These are phyloP conservation scores for Didymella lethalis DNA, from an alignment of 2,329 filamentous ascomycete genomes.

Conservation along the genomic window DNA sequence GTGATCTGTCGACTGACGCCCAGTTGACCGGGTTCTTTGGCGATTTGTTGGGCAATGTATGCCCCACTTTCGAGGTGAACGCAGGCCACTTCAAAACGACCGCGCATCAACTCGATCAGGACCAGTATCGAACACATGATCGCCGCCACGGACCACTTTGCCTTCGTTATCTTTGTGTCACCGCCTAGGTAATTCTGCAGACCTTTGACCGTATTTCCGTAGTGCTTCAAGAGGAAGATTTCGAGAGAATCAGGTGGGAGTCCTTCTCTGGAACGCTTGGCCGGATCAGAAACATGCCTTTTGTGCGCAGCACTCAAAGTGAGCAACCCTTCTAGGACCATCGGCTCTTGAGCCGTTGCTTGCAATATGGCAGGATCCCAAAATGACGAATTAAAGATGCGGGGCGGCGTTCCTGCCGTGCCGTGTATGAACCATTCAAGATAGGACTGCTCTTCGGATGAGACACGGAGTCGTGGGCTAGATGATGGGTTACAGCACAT, in stretches of 20 bases:
- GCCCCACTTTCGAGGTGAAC: conserved; percentile 11
- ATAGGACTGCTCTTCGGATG: conserved; percentile 16
- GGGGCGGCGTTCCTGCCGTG: conserved; percentile 9
- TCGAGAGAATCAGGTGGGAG: conserved; percentile 10
- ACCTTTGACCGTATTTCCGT: conserved; percentile 11
- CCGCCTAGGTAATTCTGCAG: conserved; percentile 2
- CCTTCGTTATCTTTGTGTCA: neutral
- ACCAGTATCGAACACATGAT: conserved; percentile 14
- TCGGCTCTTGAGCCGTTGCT: conserved; percentile 12
- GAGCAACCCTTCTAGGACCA: conserved; percentile 15
- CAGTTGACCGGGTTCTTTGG: neutral
- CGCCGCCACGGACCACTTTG: conserved; percentile 1
- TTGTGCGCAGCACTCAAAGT: conserved; percentile 19
- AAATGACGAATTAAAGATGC: conserved; percentile 18
- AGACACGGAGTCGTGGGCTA: conserved; percentile 4
- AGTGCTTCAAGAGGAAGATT: conserved; percentile 13
- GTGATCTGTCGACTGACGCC: neutral
- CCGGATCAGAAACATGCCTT: conserved; percentile 12
- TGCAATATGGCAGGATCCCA: conserved; percentile 21
- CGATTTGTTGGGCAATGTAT: conserved; percentile 1
- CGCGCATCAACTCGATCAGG: conserved; percentile 10
- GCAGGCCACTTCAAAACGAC: conserved; percentile 8
- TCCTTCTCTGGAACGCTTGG: conserved; percentile 3
- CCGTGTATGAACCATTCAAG: conserved; percentile 24
- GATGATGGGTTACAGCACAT: neutral